A percentile compares a stretch with the other conserved stretches of the same genome.
phyloP scores from a whole-genome alignment of 805 yeast genomes.

The Hanseniaspora hatyaiensis region DNA sequence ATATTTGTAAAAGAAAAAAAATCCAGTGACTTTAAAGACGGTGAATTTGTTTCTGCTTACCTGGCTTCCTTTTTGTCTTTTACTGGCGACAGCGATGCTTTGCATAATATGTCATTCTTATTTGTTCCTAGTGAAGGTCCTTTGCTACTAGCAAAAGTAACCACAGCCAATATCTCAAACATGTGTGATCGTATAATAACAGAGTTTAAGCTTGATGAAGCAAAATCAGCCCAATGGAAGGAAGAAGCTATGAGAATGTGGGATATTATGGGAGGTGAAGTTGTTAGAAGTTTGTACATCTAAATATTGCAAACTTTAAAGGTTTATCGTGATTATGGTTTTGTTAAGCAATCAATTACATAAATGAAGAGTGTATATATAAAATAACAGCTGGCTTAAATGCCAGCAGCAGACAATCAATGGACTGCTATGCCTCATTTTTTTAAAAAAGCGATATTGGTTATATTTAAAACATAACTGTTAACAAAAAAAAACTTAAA shows the following conservation, averaged over 20 bases:
- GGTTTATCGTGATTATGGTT: too few relatives aligned
- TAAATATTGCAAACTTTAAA: too few relatives aligned
- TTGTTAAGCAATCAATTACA: too few relatives aligned
- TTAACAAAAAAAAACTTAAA: background rate
- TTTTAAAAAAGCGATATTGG: too few relatives aligned
- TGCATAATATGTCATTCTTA: slow-evolving; percentile 11
- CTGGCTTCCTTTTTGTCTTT: slow-evolving; percentile 36
- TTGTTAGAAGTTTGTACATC: slow-evolving; percentile 12
- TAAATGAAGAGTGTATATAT: too few relatives aligned
- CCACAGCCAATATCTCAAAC: slow-evolving; percentile 24
- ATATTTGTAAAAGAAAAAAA: background rate
- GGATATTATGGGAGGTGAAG: slow-evolving; percentile 15
- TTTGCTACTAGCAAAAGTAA: slow-evolving; percentile 46
- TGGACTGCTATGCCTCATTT: too few relatives aligned
- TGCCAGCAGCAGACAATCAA: too few relatives aligned
- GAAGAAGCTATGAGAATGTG: slow-evolving; percentile 11
- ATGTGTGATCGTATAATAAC: slow-evolving; percentile 21
- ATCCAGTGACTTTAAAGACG: background rate
- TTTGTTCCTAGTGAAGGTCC: slow-evolving; percentile 50
- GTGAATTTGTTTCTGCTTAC: slow-evolving; percentile 50
- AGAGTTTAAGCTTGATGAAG: slow-evolving; percentile 16
- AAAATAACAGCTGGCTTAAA: too few relatives aligned
- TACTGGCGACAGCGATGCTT: slow-evolving; percentile 9
- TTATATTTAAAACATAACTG: too few relatives aligned
- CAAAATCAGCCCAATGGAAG: background rate